Conservation (phyloP, 768 basidiomycete genomes). For the Imleria badia region DNA sequence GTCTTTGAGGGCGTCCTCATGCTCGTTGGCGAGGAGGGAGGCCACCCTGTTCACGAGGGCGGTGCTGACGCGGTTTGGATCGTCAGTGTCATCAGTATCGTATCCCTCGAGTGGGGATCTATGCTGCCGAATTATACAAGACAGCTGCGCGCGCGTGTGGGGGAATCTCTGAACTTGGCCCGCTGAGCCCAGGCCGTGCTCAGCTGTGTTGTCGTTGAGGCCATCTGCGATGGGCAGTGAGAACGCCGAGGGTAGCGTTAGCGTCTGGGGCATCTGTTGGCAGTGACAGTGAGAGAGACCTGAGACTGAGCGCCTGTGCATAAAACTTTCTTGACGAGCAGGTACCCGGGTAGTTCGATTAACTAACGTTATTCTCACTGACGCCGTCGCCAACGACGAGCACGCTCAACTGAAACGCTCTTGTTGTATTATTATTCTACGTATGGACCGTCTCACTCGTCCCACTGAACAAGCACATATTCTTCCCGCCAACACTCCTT, state of each 20-base stretch:
- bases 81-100: conserved; percentile 59
- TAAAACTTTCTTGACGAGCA: conserved; percentile 17
- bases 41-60: conserved; percentile 72
- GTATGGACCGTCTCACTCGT: conserved; percentile 39
- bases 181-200: conserved; percentile 12
- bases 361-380: conserved; percentile 17
- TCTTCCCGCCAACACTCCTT: conserved; percentile 69
- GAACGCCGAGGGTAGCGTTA: conserved; percentile 22
- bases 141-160: conserved; percentile 80
- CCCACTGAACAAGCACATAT: conserved; percentile 73
- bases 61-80: conserved; percentile 54
- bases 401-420: neutral
- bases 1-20: conserved; percentile 82
- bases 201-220: conserved; percentile 21
- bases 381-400: neutral
- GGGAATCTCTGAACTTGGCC: conserved; percentile 54
- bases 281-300: conserved; percentile 21
- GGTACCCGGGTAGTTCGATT: no score
- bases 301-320: conserved; percentile 19
- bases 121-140: conserved; percentile 70
- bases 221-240: conserved; percentile 6
- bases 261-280: conserved; percentile 24
- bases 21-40: conserved; percentile 70
- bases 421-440: neutral
- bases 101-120: conserved; percentile 53